These are phyloP conservation scores for Pezicula rhizophila DNA, from an alignment of 2,329 filamentous ascomycete species.

Conservation along the genomic window DNA sequence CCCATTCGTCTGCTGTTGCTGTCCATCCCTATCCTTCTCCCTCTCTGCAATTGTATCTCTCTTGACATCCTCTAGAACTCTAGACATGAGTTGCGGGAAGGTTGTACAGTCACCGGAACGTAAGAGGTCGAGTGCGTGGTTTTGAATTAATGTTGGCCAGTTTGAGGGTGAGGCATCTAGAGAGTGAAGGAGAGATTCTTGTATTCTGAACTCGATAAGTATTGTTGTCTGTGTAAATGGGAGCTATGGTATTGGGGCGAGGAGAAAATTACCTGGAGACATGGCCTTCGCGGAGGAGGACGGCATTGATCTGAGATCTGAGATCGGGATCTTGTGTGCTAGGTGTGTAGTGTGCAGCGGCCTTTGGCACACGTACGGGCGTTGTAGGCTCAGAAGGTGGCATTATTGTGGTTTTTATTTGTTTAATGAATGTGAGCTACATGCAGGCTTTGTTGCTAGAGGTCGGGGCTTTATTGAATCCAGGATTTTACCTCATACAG, in stretches of 20 bases:
- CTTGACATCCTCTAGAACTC: conserved; percentile 54
- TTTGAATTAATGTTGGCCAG: conserved; percentile 56
- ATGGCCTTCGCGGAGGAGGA: conserved; percentile 53
- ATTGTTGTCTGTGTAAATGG: neutral
- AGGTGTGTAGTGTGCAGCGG: conserved; percentile 51
- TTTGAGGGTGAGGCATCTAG: conserved; percentile 54
- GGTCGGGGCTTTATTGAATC: no score
- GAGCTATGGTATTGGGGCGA: neutral
- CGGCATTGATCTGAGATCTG: conserved; percentile 55
- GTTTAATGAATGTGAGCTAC: neutral
- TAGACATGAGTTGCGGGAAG: conserved; percentile 54
- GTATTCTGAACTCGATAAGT: conserved; percentile 37
- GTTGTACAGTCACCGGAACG: conserved; percentile 53
- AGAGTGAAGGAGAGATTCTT: conserved; percentile 56
- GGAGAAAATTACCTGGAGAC: conserved; percentile 44
- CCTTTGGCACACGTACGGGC: conserved; percentile 52
- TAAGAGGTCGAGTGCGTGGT: conserved; percentile 53
- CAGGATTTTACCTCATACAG: no score
- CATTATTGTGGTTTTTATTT: conserved; percentile 9
- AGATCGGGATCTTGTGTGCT: conserved; percentile 57
- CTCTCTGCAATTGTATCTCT: conserved; percentile 13
- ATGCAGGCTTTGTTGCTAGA: no score
- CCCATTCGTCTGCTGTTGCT: conserved; percentile 6
- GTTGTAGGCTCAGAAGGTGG: conserved; percentile 29
- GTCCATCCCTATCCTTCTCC: conserved; percentile 2